These are phyloP conservation scores for Massarina eburnea DNA, from an alignment of 2,329 filamentous ascomycete species.

Conservation along the genomic window DNA sequence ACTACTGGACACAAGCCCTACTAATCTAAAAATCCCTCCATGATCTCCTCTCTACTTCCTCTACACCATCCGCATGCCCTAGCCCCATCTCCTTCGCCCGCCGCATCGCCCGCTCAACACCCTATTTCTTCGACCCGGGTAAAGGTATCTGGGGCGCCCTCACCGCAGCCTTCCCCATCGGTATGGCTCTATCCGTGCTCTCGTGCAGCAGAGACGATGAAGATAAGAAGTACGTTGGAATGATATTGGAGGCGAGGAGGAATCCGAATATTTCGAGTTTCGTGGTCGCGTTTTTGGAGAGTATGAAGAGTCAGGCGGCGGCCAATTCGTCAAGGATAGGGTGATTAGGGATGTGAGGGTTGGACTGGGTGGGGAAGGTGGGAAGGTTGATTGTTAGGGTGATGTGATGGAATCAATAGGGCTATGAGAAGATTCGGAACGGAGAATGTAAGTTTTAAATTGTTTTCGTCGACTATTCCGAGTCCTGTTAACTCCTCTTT, in stretches of 20 bases:
- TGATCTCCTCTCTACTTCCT: constrained; percentile 11
- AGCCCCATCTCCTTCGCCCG: constrained; percentile 25
- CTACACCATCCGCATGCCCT: constrained; percentile 10
- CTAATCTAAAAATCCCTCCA: constrained; percentile 20
- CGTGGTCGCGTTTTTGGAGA: constrained; percentile 24
- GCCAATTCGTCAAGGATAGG: background rate
- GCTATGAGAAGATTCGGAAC: no score
- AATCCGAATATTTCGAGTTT: constrained; percentile 18
- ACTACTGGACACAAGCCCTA: constrained; percentile 28
- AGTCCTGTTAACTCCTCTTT: no score
- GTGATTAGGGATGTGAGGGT: background rate
- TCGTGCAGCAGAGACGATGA: constrained; percentile 12
- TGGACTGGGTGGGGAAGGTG: background rate
- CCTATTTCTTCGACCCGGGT: constrained; percentile 26
- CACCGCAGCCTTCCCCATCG: constrained; percentile 23
- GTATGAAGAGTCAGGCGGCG: constrained; percentile 9
- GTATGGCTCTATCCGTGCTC: constrained; percentile 21
- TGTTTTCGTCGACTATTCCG: background rate
- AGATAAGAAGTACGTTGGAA: constrained; percentile 16
- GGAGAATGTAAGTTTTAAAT: no score
- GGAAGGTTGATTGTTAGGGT: background rate
- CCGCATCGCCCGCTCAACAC: constrained; percentile 21
- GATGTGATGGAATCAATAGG: no score
- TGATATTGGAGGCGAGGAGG: constrained; percentile 16
- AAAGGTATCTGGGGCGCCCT: constrained; percentile 23